phyloP scores from a whole-genome alignment of 1,284 basidiomycete genomes.

The Cryptococcus deneoformans region DNA sequence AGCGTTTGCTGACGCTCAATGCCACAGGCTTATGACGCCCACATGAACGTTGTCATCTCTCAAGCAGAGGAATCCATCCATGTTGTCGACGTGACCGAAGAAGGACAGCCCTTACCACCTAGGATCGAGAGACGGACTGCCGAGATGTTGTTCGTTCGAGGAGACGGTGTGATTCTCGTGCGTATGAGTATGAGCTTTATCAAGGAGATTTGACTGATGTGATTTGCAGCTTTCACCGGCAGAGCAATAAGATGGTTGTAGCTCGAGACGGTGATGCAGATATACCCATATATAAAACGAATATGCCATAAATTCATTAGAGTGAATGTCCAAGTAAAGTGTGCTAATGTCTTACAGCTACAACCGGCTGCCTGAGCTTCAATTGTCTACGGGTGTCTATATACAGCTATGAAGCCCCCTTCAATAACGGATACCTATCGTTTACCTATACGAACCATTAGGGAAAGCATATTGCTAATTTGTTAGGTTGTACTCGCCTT shows the following conservation, averaged over 20 bases:
- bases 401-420: too few species aligned
- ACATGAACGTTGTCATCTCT: conserved; percentile 98
- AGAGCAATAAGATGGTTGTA: conserved; percentile 12
- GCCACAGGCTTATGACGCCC: conserved; percentile 91
- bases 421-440: too few species aligned
- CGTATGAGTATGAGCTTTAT: background rate
- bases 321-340: too few species aligned
- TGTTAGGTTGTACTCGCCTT: background rate
- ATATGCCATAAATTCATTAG: too few species aligned
- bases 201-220: background rate
- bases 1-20: background rate
- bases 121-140: conserved; percentile 82
- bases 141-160: conserved; percentile 98
- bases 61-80: conserved; percentile 97
- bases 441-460: too few species aligned
- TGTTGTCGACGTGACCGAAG: conserved; percentile 69
- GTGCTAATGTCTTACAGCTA: too few species aligned
- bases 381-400: too few species aligned
- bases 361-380: too few species aligned
- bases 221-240: conserved; percentile 21
- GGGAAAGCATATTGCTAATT: too few species aligned
- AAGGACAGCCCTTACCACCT: conserved; percentile 50
- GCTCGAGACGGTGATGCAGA: background rate
- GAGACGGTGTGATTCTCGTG: conserved; percentile 90
- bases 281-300: background rate